Evolutionary conservation across 208 protist species (phyloP).

Genomic region (Trypanosomatidae sp.): DNA sequence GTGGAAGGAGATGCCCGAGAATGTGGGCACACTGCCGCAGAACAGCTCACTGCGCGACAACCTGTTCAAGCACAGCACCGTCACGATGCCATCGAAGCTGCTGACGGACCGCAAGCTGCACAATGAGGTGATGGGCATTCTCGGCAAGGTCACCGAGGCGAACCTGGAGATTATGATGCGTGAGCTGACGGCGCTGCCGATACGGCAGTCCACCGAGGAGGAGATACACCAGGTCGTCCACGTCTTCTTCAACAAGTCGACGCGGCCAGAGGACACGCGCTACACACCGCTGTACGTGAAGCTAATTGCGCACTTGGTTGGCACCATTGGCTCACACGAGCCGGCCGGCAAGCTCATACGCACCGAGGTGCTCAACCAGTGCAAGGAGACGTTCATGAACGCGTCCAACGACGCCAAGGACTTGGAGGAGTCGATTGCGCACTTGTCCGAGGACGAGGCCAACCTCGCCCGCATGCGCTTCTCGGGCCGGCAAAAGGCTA

Average conservation of each 20-base stretch:
- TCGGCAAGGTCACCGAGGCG: constrained; percentile 55
- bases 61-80: constrained; percentile 43
- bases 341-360: constrained; percentile 51
- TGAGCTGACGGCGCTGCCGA: constrained; percentile 57
- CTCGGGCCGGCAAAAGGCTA: constrained; percentile 64
- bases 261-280: constrained; percentile 53
- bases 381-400: constrained; percentile 51
- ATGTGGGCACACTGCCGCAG: constrained; percentile 32
- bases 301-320: constrained; percentile 59
- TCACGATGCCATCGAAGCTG: constrained; percentile 46
- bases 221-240: constrained; percentile 78
- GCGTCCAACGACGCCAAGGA: constrained; percentile 15
- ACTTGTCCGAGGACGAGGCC: constrained; percentile 39
- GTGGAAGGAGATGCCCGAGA: constrained; percentile 74
- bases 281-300: constrained; percentile 72
- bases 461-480: constrained; percentile 48
- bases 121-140: constrained; percentile 80
- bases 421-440: constrained; percentile 26
- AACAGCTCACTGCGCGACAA: constrained; percentile 51
- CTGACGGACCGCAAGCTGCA: constrained; percentile 60
- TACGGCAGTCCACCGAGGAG: constrained; percentile 72
- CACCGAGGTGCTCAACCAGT: constrained; percentile 56
- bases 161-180: constrained; percentile 65
- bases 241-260: constrained; percentile 80
- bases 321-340: constrained; percentile 48